Evolutionary conservation across 768 basidiomycete species (phyloP).

Genomic region (Mycena epipterygia): DNA sequence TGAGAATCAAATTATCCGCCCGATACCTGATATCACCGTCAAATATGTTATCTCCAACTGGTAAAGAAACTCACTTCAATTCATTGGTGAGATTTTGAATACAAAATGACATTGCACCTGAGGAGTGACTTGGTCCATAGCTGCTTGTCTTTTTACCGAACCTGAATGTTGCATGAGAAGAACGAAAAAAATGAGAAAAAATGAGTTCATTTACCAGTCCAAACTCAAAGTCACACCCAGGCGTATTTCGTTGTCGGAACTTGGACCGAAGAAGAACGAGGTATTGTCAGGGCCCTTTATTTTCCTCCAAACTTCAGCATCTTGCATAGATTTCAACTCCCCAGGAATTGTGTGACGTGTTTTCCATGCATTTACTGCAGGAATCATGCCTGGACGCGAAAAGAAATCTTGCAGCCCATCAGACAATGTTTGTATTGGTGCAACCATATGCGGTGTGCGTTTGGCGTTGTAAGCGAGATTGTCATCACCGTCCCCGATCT

Average conservation of each 20-base stretch:
- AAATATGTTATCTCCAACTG: background rate
- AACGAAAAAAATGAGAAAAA: background rate
- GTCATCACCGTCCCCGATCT: background rate
- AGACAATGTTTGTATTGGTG: background rate
- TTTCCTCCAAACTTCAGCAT: background rate
- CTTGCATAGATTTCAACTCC: background rate
- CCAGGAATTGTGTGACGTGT: background rate
- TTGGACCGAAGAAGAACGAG: slow-evolving; percentile 20
- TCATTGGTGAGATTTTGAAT: slow-evolving; percentile 31
- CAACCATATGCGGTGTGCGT: background rate
- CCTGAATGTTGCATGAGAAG: background rate
- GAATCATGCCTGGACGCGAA: background rate
- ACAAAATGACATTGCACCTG: slow-evolving; percentile 33
- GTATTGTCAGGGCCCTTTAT: slow-evolving; percentile 21
- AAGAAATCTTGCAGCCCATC: background rate
- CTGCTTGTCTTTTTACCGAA: slow-evolving; percentile 27
- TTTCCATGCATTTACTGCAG: slow-evolving; percentile 2
- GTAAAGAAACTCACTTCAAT: slow-evolving; percentile 5
- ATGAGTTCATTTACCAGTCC: slow-evolving; percentile 33
- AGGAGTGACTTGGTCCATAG: slow-evolving; percentile 40
- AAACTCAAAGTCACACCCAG: slow-evolving; percentile 25
- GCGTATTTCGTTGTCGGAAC: slow-evolving; percentile 22
- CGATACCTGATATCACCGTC: background rate
- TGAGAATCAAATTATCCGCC: slow-evolving; percentile 33
- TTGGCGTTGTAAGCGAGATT: background rate